phyloP scores from a whole-genome alignment of 768 basidiomycete species.

The Podaxis sp. region DNA sequence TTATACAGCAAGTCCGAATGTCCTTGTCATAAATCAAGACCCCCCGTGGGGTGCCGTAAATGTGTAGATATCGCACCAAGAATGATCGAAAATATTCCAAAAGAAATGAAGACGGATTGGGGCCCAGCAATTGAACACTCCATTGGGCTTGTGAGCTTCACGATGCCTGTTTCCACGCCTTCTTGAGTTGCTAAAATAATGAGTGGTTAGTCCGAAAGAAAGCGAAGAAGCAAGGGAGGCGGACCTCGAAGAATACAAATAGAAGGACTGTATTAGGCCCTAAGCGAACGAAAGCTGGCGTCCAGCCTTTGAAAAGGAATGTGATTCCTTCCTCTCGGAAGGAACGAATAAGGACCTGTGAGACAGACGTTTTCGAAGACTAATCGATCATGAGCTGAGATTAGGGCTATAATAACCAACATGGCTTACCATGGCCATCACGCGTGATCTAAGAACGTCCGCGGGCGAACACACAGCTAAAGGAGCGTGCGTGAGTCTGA shows the following conservation, averaged over 20 bases:
- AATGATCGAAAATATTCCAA: neutral
- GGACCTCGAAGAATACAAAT: constrained; percentile 83
- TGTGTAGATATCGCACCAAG: neutral
- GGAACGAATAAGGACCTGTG: constrained; percentile 57
- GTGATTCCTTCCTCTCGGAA: constrained; percentile 70
- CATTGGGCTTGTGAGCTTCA: neutral
- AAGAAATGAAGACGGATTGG: constrained; percentile 4
- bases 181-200: constrained; percentile 64
- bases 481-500: constrained; percentile 14
- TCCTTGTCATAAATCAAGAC: neutral
- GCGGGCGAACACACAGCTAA: constrained; percentile 77
- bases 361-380: constrained; percentile 49
- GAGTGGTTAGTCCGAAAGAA: neutral
- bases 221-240: constrained; percentile 13
- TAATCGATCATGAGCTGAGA: constrained; percentile 24
- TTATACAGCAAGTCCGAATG: neutral
- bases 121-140: constrained; percentile 10
- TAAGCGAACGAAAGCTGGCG: constrained; percentile 81
- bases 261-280: constrained; percentile 83
- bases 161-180: constrained; percentile 44
- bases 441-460: constrained; percentile 72
- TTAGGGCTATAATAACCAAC: constrained; percentile 13
- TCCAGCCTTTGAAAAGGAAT: constrained; percentile 89
- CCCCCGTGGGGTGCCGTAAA: neutral
- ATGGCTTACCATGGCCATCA: constrained; percentile 70